Evolutionary conservation across 257 asterid species (phyloP).

Genomic region (Scutellaria baicalensis): DNA sequence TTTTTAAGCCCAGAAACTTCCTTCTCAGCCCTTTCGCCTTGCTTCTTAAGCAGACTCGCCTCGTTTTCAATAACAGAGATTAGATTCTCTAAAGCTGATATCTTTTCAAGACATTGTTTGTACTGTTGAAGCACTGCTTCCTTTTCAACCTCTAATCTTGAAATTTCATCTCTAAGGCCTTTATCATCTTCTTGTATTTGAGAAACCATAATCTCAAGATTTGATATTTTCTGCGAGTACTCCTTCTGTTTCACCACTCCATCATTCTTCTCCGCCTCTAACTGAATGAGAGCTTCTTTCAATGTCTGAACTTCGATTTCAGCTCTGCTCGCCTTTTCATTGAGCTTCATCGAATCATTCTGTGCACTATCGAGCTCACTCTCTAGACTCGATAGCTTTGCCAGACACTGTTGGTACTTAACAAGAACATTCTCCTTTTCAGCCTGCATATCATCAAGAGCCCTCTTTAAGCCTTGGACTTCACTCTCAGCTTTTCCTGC

Average conservation of each 20-base stretch:
- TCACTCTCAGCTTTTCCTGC: slow-evolving; percentile 61
- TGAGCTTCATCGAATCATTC: slow-evolving; percentile 38
- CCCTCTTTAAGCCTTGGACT: slow-evolving; percentile 42
- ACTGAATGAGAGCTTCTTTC: slow-evolving; percentile 56
- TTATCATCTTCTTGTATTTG: slow-evolving; percentile 30
- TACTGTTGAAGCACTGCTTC: slow-evolving; percentile 34
- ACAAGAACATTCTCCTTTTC: slow-evolving; percentile 59
- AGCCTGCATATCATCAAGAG: slow-evolving; percentile 40
- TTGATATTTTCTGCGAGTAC: slow-evolving; percentile 46
- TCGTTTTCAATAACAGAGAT: slow-evolving; percentile 42
- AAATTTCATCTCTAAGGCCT: slow-evolving; percentile 43
- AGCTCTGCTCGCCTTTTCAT: slow-evolving; percentile 51
- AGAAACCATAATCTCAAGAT: slow-evolving; percentile 43
- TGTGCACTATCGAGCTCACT: slow-evolving; percentile 47
- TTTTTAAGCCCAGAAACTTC: slow-evolving; percentile 53
- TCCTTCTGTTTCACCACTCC: slow-evolving; percentile 42
- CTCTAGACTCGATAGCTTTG: slow-evolving; percentile 45
- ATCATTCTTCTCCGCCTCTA: slow-evolving; percentile 58
- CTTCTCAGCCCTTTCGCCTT: slow-evolving; percentile 62
- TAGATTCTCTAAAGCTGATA: slow-evolving; percentile 53
- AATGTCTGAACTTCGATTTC: slow-evolving; percentile 60
- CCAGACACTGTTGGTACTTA: slow-evolving; percentile 62
- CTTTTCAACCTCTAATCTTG: slow-evolving; percentile 54
- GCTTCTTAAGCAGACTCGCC: slow-evolving; percentile 38
- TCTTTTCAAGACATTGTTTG: slow-evolving; percentile 41